These are phyloP conservation scores for Neofusicoccum parvum DNA, from an alignment of 2,329 filamentous ascomycete genomes.

Conservation along the genomic window DNA sequence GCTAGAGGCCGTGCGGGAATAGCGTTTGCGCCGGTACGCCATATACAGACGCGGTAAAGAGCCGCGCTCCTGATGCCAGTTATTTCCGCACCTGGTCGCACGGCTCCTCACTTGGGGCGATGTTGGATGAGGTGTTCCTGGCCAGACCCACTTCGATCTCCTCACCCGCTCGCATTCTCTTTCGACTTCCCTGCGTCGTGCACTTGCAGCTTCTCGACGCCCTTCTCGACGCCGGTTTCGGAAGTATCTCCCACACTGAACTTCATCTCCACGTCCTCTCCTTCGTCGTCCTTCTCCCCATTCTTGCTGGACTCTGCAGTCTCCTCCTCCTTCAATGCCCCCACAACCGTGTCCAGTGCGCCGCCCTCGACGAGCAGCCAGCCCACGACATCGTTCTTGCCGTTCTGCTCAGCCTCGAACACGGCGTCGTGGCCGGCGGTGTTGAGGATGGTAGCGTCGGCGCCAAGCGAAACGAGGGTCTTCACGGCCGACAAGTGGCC, in stretches of 20 bases:
- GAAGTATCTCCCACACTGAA: constrained; percentile 24
- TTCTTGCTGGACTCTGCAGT: constrained; percentile 3
- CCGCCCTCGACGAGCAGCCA: constrained; percentile 51
- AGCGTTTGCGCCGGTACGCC: constrained; percentile 6
- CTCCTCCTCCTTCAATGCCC: constrained; percentile 36
- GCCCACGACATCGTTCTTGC: constrained; percentile 52
- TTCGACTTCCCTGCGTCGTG: constrained; percentile 12
- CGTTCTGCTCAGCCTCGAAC: constrained; percentile 53
- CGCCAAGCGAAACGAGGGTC: constrained; percentile 73
- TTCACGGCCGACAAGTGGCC: constrained; percentile 83
- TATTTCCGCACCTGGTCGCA: constrained; percentile 1
- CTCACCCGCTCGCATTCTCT: constrained; percentile 14
- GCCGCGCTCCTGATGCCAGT: neutral
- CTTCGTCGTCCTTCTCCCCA: constrained; percentile 22
- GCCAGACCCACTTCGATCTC: neutral
- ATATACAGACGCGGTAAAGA: constrained; percentile 9
- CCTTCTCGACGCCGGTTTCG: constrained; percentile 32
- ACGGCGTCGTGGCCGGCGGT: constrained; percentile 72
- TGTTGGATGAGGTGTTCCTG: neutral
- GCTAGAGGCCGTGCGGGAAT: neutral
- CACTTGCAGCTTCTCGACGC: constrained; percentile 34
- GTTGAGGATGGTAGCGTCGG: constrained; percentile 77
- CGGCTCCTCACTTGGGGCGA: neutral
- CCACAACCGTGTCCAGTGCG: constrained; percentile 42
- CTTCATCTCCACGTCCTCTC: constrained; percentile 24